Base-by-base conservation (phyloP, 805 yeast species). In the Naumovozyma castellii region DNA sequence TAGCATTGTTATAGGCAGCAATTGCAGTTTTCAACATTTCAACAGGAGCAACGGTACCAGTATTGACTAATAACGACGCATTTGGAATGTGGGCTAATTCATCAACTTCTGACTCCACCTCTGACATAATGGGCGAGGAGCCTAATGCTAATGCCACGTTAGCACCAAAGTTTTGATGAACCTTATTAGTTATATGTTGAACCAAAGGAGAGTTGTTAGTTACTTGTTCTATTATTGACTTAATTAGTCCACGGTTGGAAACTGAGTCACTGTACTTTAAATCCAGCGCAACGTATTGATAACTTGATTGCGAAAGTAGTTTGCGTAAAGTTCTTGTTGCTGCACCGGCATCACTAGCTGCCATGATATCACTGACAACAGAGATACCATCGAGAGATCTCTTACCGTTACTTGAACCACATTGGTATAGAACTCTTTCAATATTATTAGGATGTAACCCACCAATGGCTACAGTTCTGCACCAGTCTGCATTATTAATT, bases 61-160 rank as follows among this genome's bases (percentile, higher is more conserved):
- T 73, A 53, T 87, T 87, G 14, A 85, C 53, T 8, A 86, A 69
- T 15, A 85, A 64, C 0, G 79, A 72, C 1, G 75, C 55, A 35
- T 71, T 59, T 4, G 84, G 76, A 18, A 73, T 60, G 1, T 54
- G 46, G 0, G 90, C 76, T 36, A 88, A 67, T 16, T 82, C 90
- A 4, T 58, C 71, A 48, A 72, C 86, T 51, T 88, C 96, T 1
- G 67, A 71, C 1, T 66, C 51, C 29, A 77, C 67, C 51, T 84
- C 94, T 15, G 92, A 79, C 96, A 87, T 87, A 15, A 84, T 77
- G 1, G 97, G 96, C 2, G 94, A 79, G 0, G 81, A 92, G 3
- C 94, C 94, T 15, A 81, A 62, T 0, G 96, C 86, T 41, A 88
- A 65, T 0, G 92, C 76, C 5, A 84, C 84, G 53, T 87, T 87